Conservation (phyloP, 371 early-diverging fungal genomes). For the Saksenaea vasiformis region DNA sequence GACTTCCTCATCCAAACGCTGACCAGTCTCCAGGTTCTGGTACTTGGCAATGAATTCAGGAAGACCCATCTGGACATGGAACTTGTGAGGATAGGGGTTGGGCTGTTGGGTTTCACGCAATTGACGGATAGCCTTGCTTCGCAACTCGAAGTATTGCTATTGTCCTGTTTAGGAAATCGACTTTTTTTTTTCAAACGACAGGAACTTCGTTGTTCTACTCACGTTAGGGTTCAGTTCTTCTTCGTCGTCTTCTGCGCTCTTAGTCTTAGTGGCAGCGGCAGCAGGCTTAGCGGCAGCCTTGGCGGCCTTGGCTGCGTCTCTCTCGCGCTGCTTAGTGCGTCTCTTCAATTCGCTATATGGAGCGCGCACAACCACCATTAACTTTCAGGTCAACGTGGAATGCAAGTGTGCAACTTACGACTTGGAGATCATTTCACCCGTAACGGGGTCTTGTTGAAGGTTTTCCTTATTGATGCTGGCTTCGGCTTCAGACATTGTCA, state of each 20-base stretch:
- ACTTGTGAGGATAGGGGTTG: slow-evolving; percentile 98
- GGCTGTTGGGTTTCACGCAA: slow-evolving; percentile 78
- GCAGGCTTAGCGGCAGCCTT: slow-evolving; percentile 67
- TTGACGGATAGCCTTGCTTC: slow-evolving; percentile 82
- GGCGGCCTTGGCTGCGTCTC: slow-evolving; percentile 79
- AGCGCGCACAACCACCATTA: slow-evolving; percentile 3
- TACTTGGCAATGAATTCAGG: slow-evolving; percentile 89
- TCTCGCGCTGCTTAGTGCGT: slow-evolving; percentile 86
- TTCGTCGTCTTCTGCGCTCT: slow-evolving; percentile 73
- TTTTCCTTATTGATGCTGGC: slow-evolving; percentile 57
- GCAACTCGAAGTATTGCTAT: slow-evolving; percentile 96
- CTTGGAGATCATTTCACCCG: slow-evolving; percentile 97
- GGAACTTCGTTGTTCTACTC: slow-evolving; percentile 32
- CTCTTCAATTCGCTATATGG: slow-evolving; percentile 90
- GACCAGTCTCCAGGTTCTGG: slow-evolving; percentile 68
- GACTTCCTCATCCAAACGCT: slow-evolving; percentile 69
- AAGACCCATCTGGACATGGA: slow-evolving; percentile 85
- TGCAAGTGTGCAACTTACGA: slow-evolving; percentile 56
- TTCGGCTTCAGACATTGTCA: slow-evolving; percentile 19
- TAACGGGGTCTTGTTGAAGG: slow-evolving; percentile 83
- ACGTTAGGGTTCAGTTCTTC: slow-evolving; percentile 87
- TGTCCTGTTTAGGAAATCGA: neutral
- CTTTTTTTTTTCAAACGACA: neutral
- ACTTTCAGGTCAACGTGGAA: neutral
- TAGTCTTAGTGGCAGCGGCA: slow-evolving; percentile 58